These are phyloP conservation scores for Blepharisma japonicum DNA, from an alignment of 73 alveolate species.

Conservation along the genomic window DNA sequence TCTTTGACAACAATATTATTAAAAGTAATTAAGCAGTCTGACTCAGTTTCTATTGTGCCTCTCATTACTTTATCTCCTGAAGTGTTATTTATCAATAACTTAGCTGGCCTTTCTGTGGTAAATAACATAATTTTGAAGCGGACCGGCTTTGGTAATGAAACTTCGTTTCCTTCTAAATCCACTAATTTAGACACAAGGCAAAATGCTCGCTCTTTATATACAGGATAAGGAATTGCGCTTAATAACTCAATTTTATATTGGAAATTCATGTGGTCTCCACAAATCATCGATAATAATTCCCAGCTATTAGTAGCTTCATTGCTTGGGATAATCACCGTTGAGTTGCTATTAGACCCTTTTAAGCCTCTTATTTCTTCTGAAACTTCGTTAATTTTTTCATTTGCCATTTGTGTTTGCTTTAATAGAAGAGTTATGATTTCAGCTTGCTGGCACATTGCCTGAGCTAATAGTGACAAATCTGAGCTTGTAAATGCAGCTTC, in stretches of 20 bases:
- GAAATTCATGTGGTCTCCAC: neutral
- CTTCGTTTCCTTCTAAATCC: neutral
- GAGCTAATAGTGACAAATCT: neutral
- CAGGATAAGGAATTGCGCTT: neutral
- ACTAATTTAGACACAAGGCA: neutral
- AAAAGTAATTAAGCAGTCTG: conserved; percentile 14
- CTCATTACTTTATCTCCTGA: conserved; percentile 38
- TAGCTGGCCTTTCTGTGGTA: conserved; percentile 34
- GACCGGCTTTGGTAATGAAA: neutral
- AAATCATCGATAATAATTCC: neutral
- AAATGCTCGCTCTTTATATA: neutral
- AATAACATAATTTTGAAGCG: neutral
- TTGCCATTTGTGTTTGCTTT: neutral
- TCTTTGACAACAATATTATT: conserved; percentile 29
- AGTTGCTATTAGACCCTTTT: neutral
- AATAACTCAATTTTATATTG: neutral
- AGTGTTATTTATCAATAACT: conserved; percentile 29
- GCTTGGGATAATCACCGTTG: neutral
- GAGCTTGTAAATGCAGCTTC: neutral
- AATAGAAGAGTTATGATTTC: neutral
- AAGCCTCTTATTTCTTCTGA: neutral
- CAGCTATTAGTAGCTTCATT: neutral
- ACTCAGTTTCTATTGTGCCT: conserved; percentile 32
- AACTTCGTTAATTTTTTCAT: neutral
- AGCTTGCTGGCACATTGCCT: neutral